A percentile compares a stretch with the other conserved stretches of the same genome.
These are phyloP conservation scores for Suhomyces xylopsoci DNA, from an alignment of 805 yeast species.

Conservation along the genomic window DNA sequence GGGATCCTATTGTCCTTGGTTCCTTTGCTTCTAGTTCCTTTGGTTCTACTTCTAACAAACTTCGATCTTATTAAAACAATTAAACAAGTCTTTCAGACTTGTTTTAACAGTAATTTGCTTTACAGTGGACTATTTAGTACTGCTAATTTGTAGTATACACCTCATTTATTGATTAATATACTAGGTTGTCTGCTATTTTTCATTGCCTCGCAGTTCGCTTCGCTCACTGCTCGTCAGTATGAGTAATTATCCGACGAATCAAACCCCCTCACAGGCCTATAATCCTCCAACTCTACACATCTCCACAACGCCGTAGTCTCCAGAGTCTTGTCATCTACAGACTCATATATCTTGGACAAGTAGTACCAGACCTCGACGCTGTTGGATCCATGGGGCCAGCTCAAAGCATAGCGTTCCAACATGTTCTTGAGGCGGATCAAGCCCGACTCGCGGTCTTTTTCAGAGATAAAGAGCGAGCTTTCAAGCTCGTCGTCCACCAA, in stretches of 20 bases:
- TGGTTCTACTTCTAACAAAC: no score
- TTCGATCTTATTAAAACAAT: no score
- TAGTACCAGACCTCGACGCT: constrained; percentile 66
- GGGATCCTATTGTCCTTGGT: no score
- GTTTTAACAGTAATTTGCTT: no score
- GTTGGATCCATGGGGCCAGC: constrained; percentile 42
- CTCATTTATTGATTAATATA: no score
- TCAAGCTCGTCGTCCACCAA: constrained; percentile 37
- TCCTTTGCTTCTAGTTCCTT: no score
- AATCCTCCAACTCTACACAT: constrained; percentile 62
- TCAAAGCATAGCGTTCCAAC: constrained; percentile 35
- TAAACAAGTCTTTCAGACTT: no score
- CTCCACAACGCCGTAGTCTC: constrained; percentile 55
- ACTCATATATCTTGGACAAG: constrained; percentile 61
- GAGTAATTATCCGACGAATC: constrained; percentile 26
- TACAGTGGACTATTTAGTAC: no score
- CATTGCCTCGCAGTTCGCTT: neutral
- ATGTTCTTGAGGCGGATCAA: constrained; percentile 51
- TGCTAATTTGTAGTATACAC: no score
- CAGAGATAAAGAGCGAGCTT: constrained; percentile 47
- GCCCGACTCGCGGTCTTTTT: constrained; percentile 58
- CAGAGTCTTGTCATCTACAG: constrained; percentile 46
- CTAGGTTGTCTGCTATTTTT: no score
- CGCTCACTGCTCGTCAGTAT: neutral
- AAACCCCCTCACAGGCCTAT: constrained; percentile 50